These are phyloP conservation scores for Aegilops sharonensis DNA, from an alignment of 176 grass and related monocot species.

Conservation along the genomic window DNA sequence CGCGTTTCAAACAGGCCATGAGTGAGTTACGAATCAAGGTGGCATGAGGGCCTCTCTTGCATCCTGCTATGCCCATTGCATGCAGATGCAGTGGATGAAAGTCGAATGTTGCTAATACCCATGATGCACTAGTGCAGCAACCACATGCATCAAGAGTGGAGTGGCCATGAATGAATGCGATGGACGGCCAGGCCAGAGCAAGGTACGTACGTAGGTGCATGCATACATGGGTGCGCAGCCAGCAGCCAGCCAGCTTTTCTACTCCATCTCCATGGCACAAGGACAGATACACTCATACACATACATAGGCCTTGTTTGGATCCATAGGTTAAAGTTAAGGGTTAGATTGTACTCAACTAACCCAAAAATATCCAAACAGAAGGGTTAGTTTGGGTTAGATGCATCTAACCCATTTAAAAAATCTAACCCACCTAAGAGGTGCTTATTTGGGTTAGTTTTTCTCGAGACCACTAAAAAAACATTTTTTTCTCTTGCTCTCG, in stretches of 20 bases:
- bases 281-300: background rate
- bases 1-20: background rate
- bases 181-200: background rate
- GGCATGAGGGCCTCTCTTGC: background rate
- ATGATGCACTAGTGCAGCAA: background rate
- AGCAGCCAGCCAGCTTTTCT: slow-evolving; percentile 17
- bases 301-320: too few relatives aligned
- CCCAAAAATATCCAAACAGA: too few relatives aligned
- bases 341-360: too few relatives aligned
- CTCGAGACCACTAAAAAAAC: too few relatives aligned
- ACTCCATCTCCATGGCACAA: background rate
- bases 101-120: background rate
- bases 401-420: too few relatives aligned
- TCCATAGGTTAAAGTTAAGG: too few relatives aligned
- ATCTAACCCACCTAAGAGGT: too few relatives aligned
- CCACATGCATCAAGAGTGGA: background rate
- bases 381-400: too few relatives aligned
- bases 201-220: background rate
- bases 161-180: slow-evolving; percentile 26
- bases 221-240: background rate
- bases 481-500: too few relatives aligned
- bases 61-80: background rate
- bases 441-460: too few relatives aligned
- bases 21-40: background rate
- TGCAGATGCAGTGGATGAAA: slow-evolving; percentile 1